Percentiles rank a stretch among this genome's conserved stretches.
phyloP scores from a whole-genome alignment of 2,329 filamentous ascomycete genomes.

The Tolypocladium guangdongense region DNA sequence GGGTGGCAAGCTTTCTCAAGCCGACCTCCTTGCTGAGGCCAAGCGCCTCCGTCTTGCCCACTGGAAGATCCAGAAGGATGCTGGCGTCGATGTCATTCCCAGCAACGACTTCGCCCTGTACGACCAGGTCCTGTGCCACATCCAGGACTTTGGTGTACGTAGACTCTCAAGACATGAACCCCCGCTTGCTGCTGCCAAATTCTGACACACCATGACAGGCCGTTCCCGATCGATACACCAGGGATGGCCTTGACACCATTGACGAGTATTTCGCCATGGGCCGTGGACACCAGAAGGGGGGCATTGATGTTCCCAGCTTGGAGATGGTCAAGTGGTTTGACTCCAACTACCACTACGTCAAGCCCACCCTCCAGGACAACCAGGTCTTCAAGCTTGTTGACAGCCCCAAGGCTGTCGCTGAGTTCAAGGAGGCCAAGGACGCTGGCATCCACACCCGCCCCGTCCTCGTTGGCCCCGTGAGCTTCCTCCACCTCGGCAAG shows the following conservation, averaged over 20 bases:
- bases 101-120: constrained; percentile 99
- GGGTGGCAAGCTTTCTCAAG: constrained; percentile 86
- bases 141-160: constrained; percentile 91
- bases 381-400: constrained; percentile 85
- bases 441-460: constrained; percentile 88
- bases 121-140: constrained; percentile 95
- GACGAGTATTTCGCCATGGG: constrained; percentile 99
- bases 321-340: constrained; percentile 99
- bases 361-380: constrained; percentile 94
- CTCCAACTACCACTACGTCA: constrained; percentile 99
- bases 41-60: constrained; percentile 94
- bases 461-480: constrained; percentile 90
- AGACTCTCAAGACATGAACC: neutral
- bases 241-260: constrained; percentile 74
- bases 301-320: constrained; percentile 83
- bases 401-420: constrained; percentile 84
- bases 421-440: constrained; percentile 97
- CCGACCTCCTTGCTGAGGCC: constrained; percentile 84
- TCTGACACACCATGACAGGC: constrained; percentile 40
- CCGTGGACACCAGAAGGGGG: constrained; percentile 91
- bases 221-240: constrained; percentile 86
- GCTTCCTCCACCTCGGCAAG: constrained; percentile 96
- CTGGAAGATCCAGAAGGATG: constrained; percentile 99
- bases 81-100: constrained; percentile 93
- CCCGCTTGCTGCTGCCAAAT: neutral